These are phyloP conservation scores for Collariella sp. DNA, from an alignment of 495 filamentous ascomycete species.

Conservation along the genomic window DNA sequence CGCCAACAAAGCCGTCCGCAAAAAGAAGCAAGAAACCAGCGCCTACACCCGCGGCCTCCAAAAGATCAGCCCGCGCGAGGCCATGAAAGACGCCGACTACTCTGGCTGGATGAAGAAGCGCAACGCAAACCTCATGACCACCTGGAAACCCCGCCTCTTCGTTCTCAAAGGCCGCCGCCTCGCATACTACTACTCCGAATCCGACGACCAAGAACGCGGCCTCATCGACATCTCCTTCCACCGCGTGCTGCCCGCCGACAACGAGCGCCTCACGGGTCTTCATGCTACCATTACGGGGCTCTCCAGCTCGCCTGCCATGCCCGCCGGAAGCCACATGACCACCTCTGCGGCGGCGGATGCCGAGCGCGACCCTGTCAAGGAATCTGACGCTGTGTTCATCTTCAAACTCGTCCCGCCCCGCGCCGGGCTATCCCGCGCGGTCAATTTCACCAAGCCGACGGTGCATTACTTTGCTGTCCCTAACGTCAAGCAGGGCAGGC, in stretches of 20 bases:
- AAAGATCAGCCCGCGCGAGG: constrained; percentile 72
- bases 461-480: constrained; percentile 97
- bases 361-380: constrained; percentile 34
- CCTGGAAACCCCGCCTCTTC: constrained; percentile 93
- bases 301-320: constrained; percentile 63
- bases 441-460: constrained; percentile 94
- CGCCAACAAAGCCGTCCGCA: constrained; percentile 34
- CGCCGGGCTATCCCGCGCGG: constrained; percentile 74
- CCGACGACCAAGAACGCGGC: constrained; percentile 84
- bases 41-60: constrained; percentile 83
- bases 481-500: constrained; percentile 72
- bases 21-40: constrained; percentile 84
- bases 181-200: constrained; percentile 92
- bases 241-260: constrained; percentile 89
- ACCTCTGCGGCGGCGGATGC: constrained; percentile 43
- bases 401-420: constrained; percentile 96
- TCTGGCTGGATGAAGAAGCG: constrained; percentile 99
- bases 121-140: constrained; percentile 87
- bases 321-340: constrained; percentile 52
- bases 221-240: constrained; percentile 97
- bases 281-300: constrained; percentile 89
- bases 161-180: constrained; percentile 83
- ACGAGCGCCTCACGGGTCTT: constrained; percentile 78
- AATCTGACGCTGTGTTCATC: constrained; percentile 68
- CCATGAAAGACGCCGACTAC: constrained; percentile 82